phyloP scores from a whole-genome alignment of 805 yeast species.

The Candida xyloterini region DNA sequence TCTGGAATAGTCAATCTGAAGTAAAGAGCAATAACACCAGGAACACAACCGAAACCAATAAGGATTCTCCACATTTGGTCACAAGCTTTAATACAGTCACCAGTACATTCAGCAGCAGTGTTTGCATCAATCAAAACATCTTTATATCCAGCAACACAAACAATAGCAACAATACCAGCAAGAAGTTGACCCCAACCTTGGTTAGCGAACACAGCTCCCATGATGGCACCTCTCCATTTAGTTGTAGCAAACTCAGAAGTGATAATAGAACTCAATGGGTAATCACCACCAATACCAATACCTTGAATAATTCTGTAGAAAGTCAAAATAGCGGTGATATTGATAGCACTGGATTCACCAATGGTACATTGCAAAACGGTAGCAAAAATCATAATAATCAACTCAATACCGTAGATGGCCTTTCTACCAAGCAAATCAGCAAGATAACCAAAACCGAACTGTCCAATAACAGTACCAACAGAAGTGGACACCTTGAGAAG shows the following conservation, averaged over 20 bases:
- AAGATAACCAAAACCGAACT: slow-evolving; percentile 74
- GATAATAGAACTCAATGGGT: slow-evolving; percentile 89
- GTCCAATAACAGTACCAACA: slow-evolving; percentile 92
- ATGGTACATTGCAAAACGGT: slow-evolving; percentile 73
- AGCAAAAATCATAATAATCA: slow-evolving; percentile 78
- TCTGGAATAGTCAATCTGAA: slow-evolving; percentile 93
- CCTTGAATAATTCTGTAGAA: slow-evolving; percentile 87
- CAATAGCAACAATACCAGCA: slow-evolving; percentile 80
- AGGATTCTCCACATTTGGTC: slow-evolving; percentile 95
- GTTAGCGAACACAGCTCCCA: slow-evolving; percentile 95
- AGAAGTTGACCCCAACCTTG: slow-evolving; percentile 95
- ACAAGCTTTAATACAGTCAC: slow-evolving; percentile 68
- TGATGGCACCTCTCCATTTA: slow-evolving; percentile 96
- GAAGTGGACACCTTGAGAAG: slow-evolving; percentile 85
- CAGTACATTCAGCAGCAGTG: slow-evolving; percentile 58
- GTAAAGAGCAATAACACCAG: slow-evolving; percentile 80
- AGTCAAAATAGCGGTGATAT: slow-evolving; percentile 68
- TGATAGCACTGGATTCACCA: slow-evolving; percentile 69
- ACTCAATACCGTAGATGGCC: slow-evolving; percentile 80
- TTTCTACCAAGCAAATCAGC: slow-evolving; percentile 87
- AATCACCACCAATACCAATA: slow-evolving; percentile 97
- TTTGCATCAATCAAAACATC: slow-evolving; percentile 51
- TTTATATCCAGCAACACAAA: slow-evolving; percentile 77
- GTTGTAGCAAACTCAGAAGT: slow-evolving; percentile 92
- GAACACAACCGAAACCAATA: slow-evolving; percentile 87